Percentiles rank a stretch among this genome's conserved stretches.
These are phyloP conservation scores for Mycosphaerella arachidis DNA, from an alignment of 2,329 filamentous ascomycete genomes.

Conservation along the genomic window DNA sequence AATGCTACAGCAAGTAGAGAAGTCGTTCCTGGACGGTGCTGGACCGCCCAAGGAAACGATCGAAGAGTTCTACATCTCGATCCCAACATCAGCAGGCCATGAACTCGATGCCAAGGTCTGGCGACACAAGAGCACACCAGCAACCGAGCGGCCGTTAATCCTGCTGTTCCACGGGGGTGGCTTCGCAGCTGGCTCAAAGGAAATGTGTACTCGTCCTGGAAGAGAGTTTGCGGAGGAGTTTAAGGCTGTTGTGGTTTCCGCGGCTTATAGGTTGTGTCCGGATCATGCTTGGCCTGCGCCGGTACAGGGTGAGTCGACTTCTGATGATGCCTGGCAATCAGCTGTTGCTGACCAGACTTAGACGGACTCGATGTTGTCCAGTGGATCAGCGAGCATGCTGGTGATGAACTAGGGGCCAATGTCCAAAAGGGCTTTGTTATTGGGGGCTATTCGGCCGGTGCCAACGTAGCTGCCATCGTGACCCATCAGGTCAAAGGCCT, in stretches of 20 bases:
- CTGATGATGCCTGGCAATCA: background rate
- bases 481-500: background rate
- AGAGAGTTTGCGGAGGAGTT: conserved; percentile 5
- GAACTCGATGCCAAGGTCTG: conserved; percentile 1
- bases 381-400: background rate
- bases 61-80: conserved; percentile 1
- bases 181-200: background rate
- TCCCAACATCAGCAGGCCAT: background rate
- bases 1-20: background rate
- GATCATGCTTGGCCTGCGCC: conserved; percentile 1
- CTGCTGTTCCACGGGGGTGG: conserved; percentile 5
- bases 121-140: background rate
- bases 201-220: conserved; percentile 5
- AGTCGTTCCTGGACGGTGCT: background rate
- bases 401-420: background rate
- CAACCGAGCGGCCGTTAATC: background rate
- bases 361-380: conserved; percentile 1
- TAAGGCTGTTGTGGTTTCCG: conserved; percentile 1
- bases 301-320: background rate
- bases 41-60: background rate
- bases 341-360: background rate
- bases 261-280: conserved; percentile 2
- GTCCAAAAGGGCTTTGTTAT: conserved; percentile 1
- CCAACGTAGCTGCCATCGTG: background rate
- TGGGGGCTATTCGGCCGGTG: conserved; percentile 2